phyloP scores from a whole-genome alignment of 345 rosid genomes.

The Brassica incana region DNA sequence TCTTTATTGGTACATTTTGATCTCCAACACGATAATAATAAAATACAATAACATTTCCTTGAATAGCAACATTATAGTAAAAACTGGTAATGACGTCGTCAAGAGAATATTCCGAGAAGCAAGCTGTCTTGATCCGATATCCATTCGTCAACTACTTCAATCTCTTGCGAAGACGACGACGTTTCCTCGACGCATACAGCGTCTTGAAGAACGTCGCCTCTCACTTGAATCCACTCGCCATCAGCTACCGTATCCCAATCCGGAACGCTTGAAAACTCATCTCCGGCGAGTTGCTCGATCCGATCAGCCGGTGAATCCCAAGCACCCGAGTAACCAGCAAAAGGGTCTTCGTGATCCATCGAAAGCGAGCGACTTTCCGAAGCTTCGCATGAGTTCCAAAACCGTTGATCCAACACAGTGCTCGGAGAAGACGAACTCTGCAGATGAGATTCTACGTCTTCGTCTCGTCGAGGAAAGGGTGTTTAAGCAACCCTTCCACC shows the following conservation, averaged over 20 bases:
- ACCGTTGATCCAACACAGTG: constrained; percentile 64
- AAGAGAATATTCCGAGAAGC: constrained; percentile 33
- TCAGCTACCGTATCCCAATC: constrained; percentile 42
- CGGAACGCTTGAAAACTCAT: constrained; percentile 11
- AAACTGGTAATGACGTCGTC: constrained; percentile 24
- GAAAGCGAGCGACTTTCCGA: constrained; percentile 34
- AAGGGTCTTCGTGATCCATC: constrained; percentile 22
- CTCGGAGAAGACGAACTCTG: constrained; percentile 51
- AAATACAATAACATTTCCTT: constrained; percentile 6
- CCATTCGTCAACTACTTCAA: constrained; percentile 32
- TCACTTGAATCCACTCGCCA: constrained; percentile 67
- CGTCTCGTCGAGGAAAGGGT: constrained; percentile 55
- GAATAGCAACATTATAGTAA: constrained; percentile 3
- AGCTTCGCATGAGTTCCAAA: constrained; percentile 60
- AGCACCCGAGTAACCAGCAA: constrained; percentile 7
- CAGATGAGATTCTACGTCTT: constrained; percentile 4
- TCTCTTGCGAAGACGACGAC: constrained; percentile 22
- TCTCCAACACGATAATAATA: constrained; percentile 9
- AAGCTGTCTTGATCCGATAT: constrained; percentile 39
- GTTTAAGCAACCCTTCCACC: constrained; percentile 59
- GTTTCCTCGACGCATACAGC: constrained; percentile 21
- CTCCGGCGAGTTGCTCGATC: constrained; percentile 46
- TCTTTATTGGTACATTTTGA: constrained; percentile 35
- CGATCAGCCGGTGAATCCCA: constrained; percentile 41
- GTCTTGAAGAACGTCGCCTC: constrained; percentile 39